Base-by-base conservation (phyloP, 1,284 basidiomycete species). In the Sphaerobolus stellatus region DNA sequence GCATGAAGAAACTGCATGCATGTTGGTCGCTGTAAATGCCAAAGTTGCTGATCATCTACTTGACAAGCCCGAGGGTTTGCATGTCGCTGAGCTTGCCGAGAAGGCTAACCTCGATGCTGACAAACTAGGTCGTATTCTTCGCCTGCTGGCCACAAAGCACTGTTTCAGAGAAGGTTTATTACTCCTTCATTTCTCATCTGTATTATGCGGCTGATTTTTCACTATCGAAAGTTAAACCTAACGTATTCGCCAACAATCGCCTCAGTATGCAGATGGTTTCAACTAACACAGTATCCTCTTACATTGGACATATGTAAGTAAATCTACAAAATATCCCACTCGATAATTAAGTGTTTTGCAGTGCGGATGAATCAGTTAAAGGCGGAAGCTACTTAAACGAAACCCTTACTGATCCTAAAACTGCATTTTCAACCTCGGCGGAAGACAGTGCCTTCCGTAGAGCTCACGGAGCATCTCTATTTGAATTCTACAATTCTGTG, bases 151-250 rank as follows among this genome's bases (percentile, higher is more conserved):
- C 4, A 66, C 72, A 1, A 66, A 68, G 31, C 71, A 74, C 53
- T 64, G 71, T 47, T 77, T 74, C 60, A 57, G 60, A 24, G 75
- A 76, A 67, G 67, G 73, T 72, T 48, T 59, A 5, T 30, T 28
- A n/a, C 3, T 5, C 27, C 20, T 24, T 28, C 25, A 30, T 24
- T n/a, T 6, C 4, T 27, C 43, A 20, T n/a, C 9, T 6, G 14
- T 22, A 14, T 49, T 2, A 30, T 28, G 18, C 5, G n/a, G 25
- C 24, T 30, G 16, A 8, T 5, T 14, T 13, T 9, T 29, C 14
- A 29, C 25, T 25, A 4, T 4, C 30, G 29, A 36, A 33, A 66
- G 64, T 66, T 2, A 43, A 57, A n/a, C 59, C 57, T 22, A 59
- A 69, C 54, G 63, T 68, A 0, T 75, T 71, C 56, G 68, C 68